Base-by-base conservation (phyloP, 768 basidiomycete genomes). In the Pleurotus tuoliensis region DNA sequence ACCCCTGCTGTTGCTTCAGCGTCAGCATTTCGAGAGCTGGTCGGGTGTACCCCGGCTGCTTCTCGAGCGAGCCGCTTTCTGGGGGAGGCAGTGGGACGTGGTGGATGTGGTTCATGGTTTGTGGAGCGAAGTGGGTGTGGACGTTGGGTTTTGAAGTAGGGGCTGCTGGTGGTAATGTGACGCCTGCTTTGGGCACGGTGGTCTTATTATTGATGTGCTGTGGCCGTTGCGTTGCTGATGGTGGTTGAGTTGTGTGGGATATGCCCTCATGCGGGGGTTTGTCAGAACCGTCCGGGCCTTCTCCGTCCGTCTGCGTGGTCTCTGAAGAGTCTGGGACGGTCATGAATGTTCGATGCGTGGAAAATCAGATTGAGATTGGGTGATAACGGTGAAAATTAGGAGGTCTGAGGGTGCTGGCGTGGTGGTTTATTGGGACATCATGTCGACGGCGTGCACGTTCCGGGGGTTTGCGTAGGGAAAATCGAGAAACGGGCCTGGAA, bases 201-300 rank as follows among this genome's bases (percentile, higher is more conserved):
- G 49, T 56, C 57, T 45, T n/a, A 34, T 27, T 25, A 5, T 15
- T 25, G 59, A n/a, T 24, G 66, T 61, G 56, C 58, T 54, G 47
- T 62, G 47, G 57, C 59, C 51, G 59, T 41, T 59, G 45, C 58
- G 56, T 55, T 56, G 59, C 52, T 61, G 47, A 59, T 64, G 58
- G 63, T 49, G 47, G 61, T 61, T 57, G 66, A 58, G 56, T 64
- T 59, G 41, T 69, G 52, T 53, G 67, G 65, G 55, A 59, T 65
- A 67, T 60, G 55, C 66, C 61, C 49, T 63, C 66, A 67, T 76
- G 76, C 61, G 82, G 79, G 24, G 83, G 82, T 73, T 81, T 83
- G 69, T 87, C 85, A 64, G 82, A 73, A 56, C 78, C 72, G 64
- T 87, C 84, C 47, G 76, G 72, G 49, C 77, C 74, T 59, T 87